Conservation (phyloP, 495 filamentous ascomycete species). For the Extremus antarcticus region DNA sequence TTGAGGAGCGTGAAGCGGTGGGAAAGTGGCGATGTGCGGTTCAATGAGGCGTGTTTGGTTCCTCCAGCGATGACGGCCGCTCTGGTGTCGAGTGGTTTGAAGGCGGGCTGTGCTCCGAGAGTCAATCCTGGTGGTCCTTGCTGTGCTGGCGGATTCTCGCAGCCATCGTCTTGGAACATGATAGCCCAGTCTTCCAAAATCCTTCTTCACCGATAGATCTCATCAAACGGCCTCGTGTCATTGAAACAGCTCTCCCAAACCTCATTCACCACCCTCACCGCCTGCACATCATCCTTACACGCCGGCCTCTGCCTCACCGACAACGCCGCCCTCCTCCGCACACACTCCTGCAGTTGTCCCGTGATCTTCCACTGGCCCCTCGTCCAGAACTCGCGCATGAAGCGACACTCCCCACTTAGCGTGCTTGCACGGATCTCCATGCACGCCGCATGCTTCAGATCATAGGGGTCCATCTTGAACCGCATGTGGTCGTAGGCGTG, state of each 20-base stretch:
- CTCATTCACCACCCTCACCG: conserved; percentile 79
- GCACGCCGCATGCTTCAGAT: conserved; percentile 83
- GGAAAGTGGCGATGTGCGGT: too few relatives aligned
- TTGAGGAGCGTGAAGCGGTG: too few relatives aligned
- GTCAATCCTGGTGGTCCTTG: too few relatives aligned
- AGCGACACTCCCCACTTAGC: conserved; percentile 87
- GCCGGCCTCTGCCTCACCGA: conserved; percentile 63
- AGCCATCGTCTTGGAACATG: too few relatives aligned
- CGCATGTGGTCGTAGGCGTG: conserved; percentile 90
- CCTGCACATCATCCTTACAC: conserved; percentile 80
- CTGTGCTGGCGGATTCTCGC: too few relatives aligned
- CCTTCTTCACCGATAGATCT: conserved; percentile 69
- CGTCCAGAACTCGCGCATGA: conserved; percentile 73
- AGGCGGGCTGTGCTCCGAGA: too few relatives aligned
- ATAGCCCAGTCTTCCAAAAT: not conserved
- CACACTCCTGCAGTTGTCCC: conserved; percentile 87
- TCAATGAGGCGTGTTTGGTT: too few relatives aligned
- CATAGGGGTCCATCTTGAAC: conserved; percentile 75
- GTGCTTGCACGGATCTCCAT: conserved; percentile 95
- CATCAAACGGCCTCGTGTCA: conserved; percentile 91
- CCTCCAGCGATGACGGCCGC: too few relatives aligned
- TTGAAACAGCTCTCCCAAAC: conserved; percentile 95
- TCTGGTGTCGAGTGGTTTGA: too few relatives aligned
- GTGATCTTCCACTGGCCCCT: conserved; percentile 77
- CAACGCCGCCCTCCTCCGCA: conserved; percentile 63